A percentile compares a stretch with the other conserved stretches of the same genome.
Evolutionary conservation across 352 stramenopile species (phyloP).

Genomic region (Pythium dissotocum): DNA sequence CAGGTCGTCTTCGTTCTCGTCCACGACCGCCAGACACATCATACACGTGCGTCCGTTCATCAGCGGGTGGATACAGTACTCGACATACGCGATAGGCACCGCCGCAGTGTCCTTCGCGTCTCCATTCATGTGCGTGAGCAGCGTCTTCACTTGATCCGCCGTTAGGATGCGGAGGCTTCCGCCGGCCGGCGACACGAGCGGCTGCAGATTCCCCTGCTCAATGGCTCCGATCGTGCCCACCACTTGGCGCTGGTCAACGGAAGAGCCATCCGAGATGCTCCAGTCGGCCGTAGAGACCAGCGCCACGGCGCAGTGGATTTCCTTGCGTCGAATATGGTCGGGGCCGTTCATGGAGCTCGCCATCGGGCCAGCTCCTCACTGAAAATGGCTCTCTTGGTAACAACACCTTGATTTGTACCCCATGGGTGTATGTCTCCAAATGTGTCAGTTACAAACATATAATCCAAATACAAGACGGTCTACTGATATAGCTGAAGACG

Average conservation of each 20-base stretch:
- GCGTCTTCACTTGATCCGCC: constrained; percentile 21
- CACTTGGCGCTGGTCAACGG: constrained; percentile 60
- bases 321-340: constrained; percentile 63
- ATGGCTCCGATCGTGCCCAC: constrained; percentile 55
- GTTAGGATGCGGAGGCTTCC: constrained; percentile 74
- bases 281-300: constrained; percentile 48
- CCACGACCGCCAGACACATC: constrained; percentile 76
- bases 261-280: constrained; percentile 41
- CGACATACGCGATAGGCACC: constrained; percentile 53
- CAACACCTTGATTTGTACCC: neutral
- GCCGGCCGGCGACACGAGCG: constrained; percentile 83
- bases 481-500: constrained; percentile 3
- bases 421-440: neutral
- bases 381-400: constrained; percentile 1
- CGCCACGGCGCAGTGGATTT: constrained; percentile 38
- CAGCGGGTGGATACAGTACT: constrained; percentile 81
- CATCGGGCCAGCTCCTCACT: constrained; percentile 2
- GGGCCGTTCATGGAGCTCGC: constrained; percentile 23
- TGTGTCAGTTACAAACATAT: neutral
- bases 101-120: constrained; percentile 3
- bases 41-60: constrained; percentile 75
- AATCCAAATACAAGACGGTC: constrained; percentile 9
- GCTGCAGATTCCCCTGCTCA: constrained; percentile 58
- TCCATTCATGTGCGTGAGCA: constrained; percentile 15
- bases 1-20: constrained; percentile 66